Evolutionary conservation across 2,329 filamentous ascomycete genomes (phyloP), one percentile per base, ranked within the genome.

Genomic region (Dothistroma pini): DNA sequence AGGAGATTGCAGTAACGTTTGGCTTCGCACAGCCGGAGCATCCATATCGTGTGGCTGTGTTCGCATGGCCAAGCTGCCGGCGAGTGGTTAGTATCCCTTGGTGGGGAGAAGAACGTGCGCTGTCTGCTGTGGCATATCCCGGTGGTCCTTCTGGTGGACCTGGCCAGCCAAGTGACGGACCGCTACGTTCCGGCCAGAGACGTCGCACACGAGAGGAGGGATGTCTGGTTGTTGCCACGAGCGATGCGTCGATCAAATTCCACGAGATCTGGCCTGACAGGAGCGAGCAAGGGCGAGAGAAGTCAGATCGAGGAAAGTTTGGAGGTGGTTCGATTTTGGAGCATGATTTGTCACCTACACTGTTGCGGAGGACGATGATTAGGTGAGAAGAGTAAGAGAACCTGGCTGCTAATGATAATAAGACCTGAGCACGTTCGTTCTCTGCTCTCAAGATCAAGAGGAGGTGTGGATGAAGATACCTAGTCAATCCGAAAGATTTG

Each of bases 1-100:
- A 89, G 41, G 95, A 97, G 74, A 95, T 99, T 65, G 90, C 86
- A 0, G 95, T 92, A 1, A 97, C 93, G 0, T 97, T 99, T 76
- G 93, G 95, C 4, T 97, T 96, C 72, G 86, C 93, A 3, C 89
- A 96, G 68, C 92, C 93, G 0, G 90, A 96, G 48, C 95, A 99
- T 71, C 86, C 89, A 0, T 90, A 89, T 69, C 87, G 95, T 21
- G 90, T 99, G 66, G 95, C 92, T 1, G 88, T 97, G 9, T 99
- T 97, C 76, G 89, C 89, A 51, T 97, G 95, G 95, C 95, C 95
- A 0, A 89, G 90, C 58, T 97, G 95, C 75, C 85, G 86, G 66
- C 90, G 95, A 72, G 84, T 97, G 1, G 89, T 91, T 11, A 88
- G 89, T 16, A 89, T 97, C 59, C 90, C 92, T 0, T 97, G 86